These are phyloP conservation scores for Grosmannia penicillata DNA, from an alignment of 2,329 filamentous ascomycete species.

Conservation along the genomic window DNA sequence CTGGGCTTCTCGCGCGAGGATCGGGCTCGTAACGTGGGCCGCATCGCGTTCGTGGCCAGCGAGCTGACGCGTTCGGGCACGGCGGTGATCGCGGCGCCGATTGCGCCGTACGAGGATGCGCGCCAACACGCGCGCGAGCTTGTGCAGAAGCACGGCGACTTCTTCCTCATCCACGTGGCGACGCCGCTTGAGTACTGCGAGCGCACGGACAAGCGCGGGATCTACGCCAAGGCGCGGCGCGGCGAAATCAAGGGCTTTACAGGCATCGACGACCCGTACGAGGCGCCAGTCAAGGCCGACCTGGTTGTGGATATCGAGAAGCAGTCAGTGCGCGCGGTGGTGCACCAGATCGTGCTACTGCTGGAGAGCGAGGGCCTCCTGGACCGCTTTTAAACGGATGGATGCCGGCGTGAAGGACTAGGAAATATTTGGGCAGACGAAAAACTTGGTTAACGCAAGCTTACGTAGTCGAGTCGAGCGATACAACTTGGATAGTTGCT, in stretches of 20 bases:
- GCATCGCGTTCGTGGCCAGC: slow-evolving; percentile 89
- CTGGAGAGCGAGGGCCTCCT: slow-evolving; percentile 81
- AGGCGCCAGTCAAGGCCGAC: slow-evolving; percentile 67
- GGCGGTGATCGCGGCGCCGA: slow-evolving; percentile 90
- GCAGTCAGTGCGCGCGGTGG: slow-evolving; percentile 79
- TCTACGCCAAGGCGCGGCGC: slow-evolving; percentile 69
- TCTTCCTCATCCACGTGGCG: slow-evolving; percentile 90
- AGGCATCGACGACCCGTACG: slow-evolving; percentile 94
- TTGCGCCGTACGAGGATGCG: slow-evolving; percentile 77
- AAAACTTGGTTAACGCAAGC: too few species aligned
- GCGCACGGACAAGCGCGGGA: slow-evolving; percentile 84
- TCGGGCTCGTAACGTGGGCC: slow-evolving; percentile 85
- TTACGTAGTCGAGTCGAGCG: too few species aligned
- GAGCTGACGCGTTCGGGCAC: slow-evolving; percentile 88
- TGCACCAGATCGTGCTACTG: slow-evolving; percentile 91
- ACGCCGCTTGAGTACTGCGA: slow-evolving; percentile 87
- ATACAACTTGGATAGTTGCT: too few species aligned
- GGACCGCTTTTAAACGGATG: slow-evolving; percentile 45
- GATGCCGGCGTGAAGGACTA: too few species aligned
- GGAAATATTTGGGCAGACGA: too few species aligned
- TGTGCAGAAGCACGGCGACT: slow-evolving; percentile 75
- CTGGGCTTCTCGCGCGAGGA: slow-evolving; percentile 90
- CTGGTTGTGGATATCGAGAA: slow-evolving; percentile 73
- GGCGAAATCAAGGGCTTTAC: slow-evolving; percentile 98
- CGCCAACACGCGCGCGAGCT: slow-evolving; percentile 68